Evolutionary conservation across 2,329 filamentous ascomycete genomes (phyloP), one percentile per base, ranked within the genome.

Genomic region (Paraphoma chrysanthemicola): DNA sequence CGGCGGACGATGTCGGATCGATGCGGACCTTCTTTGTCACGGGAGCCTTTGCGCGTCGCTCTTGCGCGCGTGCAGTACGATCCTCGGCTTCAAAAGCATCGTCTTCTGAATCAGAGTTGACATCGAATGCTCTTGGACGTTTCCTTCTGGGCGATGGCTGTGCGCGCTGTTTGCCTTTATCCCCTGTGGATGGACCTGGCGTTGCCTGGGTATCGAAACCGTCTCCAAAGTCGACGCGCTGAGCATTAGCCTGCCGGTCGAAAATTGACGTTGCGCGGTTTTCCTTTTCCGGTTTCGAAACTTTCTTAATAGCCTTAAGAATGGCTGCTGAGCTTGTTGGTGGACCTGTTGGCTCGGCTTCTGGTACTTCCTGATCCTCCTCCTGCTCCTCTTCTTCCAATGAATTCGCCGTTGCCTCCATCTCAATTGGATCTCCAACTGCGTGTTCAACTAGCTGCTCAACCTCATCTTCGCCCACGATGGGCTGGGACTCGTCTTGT

Each of bases 31-130:
- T 68, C 49, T 73, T 72, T 4, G 60, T 49, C 4, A 72, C 69
- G 6, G 69, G 69, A 0, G 70, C 68, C 70, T 80, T 62, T 60
- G 67, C 44, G 56, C 78, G 74, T 51, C 78, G 71, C 57, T 72
- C 58, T 54, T 72, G 64, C 6, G 74, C 57, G n/a, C 72, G 69
- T 3, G 67, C 60, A 7, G 69, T 66, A 11, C 79, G 78, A 6
- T 66, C 66, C 48, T 78, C 73, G 2, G 68, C 69, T 39, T 82
- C 77, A 54, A 83, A 84, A 1, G 74, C 81, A 44, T 80, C 78
- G 8, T 81, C 79, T 3, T 76, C 76, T 2, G 59, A 63, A 7
- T 67, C 59, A 2, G 56, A 53, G 4, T 74, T 71, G 2, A 67
- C 63, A 10, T 71, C 73, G 69, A 68, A n/a, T 53, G 57, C 42